These are phyloP conservation scores for Pyracantha coccinea DNA, from an alignment of 331 rosid genomes.

Conservation along the genomic window DNA sequence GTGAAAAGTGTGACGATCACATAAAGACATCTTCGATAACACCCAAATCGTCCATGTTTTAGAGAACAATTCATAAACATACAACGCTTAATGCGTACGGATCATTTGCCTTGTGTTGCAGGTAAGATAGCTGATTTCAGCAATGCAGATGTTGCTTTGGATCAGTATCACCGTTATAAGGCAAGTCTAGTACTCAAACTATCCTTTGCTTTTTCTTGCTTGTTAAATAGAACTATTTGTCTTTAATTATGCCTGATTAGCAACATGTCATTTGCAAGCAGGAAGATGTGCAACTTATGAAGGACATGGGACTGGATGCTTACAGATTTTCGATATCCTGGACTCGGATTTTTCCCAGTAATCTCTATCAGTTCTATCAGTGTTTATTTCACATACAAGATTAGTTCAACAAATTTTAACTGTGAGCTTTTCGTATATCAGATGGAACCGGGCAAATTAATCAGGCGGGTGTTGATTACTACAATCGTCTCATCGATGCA, in stretches of 20 bases:
- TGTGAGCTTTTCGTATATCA: constrained; percentile 9
- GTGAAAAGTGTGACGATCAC: too few relatives aligned
- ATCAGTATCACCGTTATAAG: constrained; percentile 64
- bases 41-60: background rate
- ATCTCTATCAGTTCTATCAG: background rate
- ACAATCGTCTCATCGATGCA: constrained; percentile 71
- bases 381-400: background rate
- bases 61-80: background rate
- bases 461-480: constrained; percentile 75
- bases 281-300: constrained; percentile 83
- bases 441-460: constrained; percentile 83
- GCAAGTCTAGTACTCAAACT: constrained; percentile 27
- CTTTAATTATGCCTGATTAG: background rate
- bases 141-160: constrained; percentile 81
- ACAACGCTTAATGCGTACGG: background rate
- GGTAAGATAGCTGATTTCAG: constrained; percentile 63
- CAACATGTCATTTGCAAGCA: constrained; percentile 22
- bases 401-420: background rate
- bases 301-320: constrained; percentile 86
- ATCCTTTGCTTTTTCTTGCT: background rate
- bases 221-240: background rate
- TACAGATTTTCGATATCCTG: constrained; percentile 91
- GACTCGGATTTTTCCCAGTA: constrained; percentile 86
- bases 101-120: constrained; percentile 18
- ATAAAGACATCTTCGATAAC: background rate